Evolutionary conservation across 345 rosid genomes (phyloP).

Genomic region (Schrenkiella parvula): DNA sequence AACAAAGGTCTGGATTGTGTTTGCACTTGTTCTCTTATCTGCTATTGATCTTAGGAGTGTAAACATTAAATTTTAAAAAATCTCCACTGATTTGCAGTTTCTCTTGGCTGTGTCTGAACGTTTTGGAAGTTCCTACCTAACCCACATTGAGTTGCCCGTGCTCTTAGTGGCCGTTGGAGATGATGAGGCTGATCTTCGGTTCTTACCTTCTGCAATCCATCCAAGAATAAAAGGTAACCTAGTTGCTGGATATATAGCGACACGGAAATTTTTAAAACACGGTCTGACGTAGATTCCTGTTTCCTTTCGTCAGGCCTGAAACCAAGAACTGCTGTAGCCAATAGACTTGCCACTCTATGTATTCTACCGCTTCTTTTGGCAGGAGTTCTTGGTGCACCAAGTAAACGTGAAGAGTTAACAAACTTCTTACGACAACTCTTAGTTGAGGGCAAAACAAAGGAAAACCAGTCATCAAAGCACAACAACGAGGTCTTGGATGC

Average conservation of each 20-base stretch:
- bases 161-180: conserved; percentile 87
- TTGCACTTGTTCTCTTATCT: conserved; percentile 8
- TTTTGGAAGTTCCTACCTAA: conserved; percentile 73
- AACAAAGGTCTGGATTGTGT: conserved; percentile 56
- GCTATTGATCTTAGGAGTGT: background rate
- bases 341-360: conserved; percentile 71
- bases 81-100: conserved; percentile 53
- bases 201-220: conserved; percentile 52
- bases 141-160: conserved; percentile 80
- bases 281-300: conserved; percentile 18
- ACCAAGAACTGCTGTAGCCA: conserved; percentile 75
- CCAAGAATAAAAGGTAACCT: conserved; percentile 67
- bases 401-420: conserved; percentile 60
- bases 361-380: conserved; percentile 87
- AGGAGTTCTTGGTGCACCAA: conserved; percentile 87
- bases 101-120: conserved; percentile 64
- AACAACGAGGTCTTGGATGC: conserved; percentile 61
- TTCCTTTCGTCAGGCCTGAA: conserved; percentile 59
- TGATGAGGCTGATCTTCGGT: conserved; percentile 69
- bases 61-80: background rate
- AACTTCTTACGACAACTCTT: conserved; percentile 74
- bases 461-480: conserved; percentile 48
- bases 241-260: background rate
- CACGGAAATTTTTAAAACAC: background rate
- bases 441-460: conserved; percentile 53